These are phyloP conservation scores for Boletus fagicola DNA, from an alignment of 768 basidiomycete species.

Conservation along the genomic window DNA sequence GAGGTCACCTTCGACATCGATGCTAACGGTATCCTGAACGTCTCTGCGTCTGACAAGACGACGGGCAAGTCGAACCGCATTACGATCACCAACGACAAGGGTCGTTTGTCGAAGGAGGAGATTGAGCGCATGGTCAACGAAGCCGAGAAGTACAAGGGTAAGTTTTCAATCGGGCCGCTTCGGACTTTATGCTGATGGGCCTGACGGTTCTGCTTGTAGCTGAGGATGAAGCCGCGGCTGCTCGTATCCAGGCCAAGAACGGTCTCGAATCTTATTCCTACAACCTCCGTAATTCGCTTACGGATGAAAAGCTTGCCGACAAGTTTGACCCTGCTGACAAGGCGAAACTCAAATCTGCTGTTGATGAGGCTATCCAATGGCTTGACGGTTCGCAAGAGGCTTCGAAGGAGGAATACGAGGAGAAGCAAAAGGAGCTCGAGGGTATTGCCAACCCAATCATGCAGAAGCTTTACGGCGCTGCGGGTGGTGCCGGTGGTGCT, in stretches of 20 bases:
- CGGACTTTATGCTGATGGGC: constrained; percentile 11
- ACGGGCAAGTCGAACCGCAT: constrained; percentile 95
- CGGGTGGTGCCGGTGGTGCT: constrained; percentile 43
- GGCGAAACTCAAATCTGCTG: constrained; percentile 73
- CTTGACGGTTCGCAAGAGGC: constrained; percentile 86
- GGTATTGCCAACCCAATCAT: constrained; percentile 73
- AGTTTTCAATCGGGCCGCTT: constrained; percentile 18
- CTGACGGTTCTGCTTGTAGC: constrained; percentile 36
- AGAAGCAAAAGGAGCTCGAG: constrained; percentile 92
- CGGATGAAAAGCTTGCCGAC: constrained; percentile 79
- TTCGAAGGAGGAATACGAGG: constrained; percentile 91
- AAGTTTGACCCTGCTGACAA: constrained; percentile 90
- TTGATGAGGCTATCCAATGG: constrained; percentile 83
- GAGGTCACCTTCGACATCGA: constrained; percentile 99
- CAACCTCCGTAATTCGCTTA: constrained; percentile 89
- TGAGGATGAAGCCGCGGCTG: constrained; percentile 84
- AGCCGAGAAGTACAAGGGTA: constrained; percentile 89
- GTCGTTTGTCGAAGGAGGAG: constrained; percentile 94
- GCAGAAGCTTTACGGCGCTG: constrained; percentile 65
- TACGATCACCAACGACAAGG: constrained; percentile 96
- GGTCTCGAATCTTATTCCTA: constrained; percentile 91
- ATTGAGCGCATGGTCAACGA: constrained; percentile 97
- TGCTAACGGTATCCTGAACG: constrained; percentile 94
- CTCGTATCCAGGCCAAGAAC: constrained; percentile 87
- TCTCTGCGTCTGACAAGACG: constrained; percentile 93